Evolutionary conservation across 192 early-diverging fungal species (phyloP).

Genomic region (Coemansia sp.): DNA sequence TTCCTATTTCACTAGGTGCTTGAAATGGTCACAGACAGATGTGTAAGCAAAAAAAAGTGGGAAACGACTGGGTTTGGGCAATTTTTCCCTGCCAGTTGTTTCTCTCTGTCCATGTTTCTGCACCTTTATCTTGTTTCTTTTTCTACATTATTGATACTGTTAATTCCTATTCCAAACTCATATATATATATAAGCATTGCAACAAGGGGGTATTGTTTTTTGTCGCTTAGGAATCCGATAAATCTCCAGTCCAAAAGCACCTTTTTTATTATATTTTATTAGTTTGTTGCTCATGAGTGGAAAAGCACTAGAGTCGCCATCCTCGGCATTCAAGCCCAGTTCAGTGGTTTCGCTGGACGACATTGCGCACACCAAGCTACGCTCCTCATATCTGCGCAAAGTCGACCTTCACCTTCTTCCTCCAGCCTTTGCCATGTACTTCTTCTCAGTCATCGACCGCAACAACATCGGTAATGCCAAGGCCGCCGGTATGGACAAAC

Average conservation of each 20-base stretch:
- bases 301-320: neutral
- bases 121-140: neutral
- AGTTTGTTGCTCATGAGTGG: no score
- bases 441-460: conserved; percentile 50
- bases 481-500: conserved; percentile 32
- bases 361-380: conserved; percentile 11
- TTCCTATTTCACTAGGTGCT: neutral
- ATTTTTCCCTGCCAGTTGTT: neutral
- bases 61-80: no score
- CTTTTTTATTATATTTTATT: no score
- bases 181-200: no score
- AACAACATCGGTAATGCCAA: conserved; percentile 57
- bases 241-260: no score
- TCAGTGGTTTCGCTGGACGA: neutral
- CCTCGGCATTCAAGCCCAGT: conserved; percentile 1
- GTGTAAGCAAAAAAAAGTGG: no score
- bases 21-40: no score
- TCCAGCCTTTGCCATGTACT: conserved; percentile 53
- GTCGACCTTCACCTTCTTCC: conserved; percentile 61
- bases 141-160: neutral
- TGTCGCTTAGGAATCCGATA: no score
- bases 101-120: neutral
- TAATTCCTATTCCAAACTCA: no score
- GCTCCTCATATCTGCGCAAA: conserved; percentile 49
- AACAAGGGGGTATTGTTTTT: no score